Conservation (phyloP, 768 basidiomycete species). For the Collybiopsis confluens region DNA sequence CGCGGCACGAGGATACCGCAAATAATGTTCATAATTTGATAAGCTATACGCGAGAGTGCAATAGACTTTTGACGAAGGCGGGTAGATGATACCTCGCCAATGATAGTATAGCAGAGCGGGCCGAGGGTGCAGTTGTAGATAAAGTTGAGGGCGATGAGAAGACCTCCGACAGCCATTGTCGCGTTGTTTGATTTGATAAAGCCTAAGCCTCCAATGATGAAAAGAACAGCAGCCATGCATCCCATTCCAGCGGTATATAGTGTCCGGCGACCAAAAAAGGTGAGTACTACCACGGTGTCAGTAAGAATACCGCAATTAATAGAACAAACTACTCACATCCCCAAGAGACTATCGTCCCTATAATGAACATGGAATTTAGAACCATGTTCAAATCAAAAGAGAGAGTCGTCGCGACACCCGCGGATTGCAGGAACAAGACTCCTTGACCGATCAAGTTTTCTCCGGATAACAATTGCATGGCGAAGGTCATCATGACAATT, state of each 20-base stretch:
- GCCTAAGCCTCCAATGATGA: slow-evolving; percentile 18
- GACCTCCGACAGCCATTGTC: slow-evolving; percentile 14
- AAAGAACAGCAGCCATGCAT: slow-evolving; percentile 17
- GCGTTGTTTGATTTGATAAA: slow-evolving; percentile 9
- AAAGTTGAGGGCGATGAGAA: slow-evolving; percentile 18
- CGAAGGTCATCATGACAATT: slow-evolving; percentile 23
- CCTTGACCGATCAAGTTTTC: slow-evolving; percentile 20
- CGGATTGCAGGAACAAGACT: slow-evolving; percentile 17
- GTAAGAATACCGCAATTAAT: background rate
- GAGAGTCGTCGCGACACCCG: slow-evolving; percentile 12
- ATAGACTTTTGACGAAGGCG: slow-evolving; percentile 19
- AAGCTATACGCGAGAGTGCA: slow-evolving; percentile 16
- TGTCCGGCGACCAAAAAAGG: slow-evolving; percentile 17
- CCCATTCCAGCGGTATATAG: slow-evolving; percentile 16
- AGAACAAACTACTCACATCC: slow-evolving; percentile 10
- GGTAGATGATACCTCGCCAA: slow-evolving; percentile 17
- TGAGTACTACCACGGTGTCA: slow-evolving; percentile 8
- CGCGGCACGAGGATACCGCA: slow-evolving; percentile 17
- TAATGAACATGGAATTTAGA: slow-evolving; percentile 22
- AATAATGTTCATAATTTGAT: slow-evolving; percentile 17
- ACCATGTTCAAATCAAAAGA: slow-evolving; percentile 17
- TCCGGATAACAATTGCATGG: slow-evolving; percentile 18
- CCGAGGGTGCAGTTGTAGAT: slow-evolving; percentile 19
- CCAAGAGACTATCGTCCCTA: slow-evolving; percentile 21
- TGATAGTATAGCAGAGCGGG: slow-evolving; percentile 19